Base-by-base conservation (phyloP, 139 green algal species). In the Tetradesmus lagerheimii region DNA sequence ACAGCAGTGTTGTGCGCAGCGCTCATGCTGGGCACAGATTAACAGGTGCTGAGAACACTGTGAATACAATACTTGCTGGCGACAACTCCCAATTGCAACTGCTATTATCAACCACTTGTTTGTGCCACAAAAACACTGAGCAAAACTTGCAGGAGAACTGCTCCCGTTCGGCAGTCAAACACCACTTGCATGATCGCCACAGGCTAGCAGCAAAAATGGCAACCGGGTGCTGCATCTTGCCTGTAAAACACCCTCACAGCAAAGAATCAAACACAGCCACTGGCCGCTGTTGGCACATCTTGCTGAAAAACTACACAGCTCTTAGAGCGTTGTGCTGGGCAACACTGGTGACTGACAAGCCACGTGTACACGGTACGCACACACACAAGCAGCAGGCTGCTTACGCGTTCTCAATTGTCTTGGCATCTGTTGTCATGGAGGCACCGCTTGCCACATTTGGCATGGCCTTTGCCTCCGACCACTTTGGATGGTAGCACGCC, bases 391-490 rank as follows among this genome's bases (percentile, higher is more conserved):
- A 31, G 45, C 45, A 6, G 45, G 8, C 57, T 67, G 20, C 57
- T 67, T 67, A 67, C 6, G 57, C 20, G 5, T 67, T 67, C 2
- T 67, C 57, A 67, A 31, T 8, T 29, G 57, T 31, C 57, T 67
- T 67, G 20, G 5, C 57, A 2, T 67, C 57, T 8, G 57, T 8
- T 31, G 57, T 8, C 57, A 67, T 67, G 0, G 57, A 4, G 3
- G 16, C 35, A 25, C 25, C 67, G 35, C 53, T 79, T 27, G 50
- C 67, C 5, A 50, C 16, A n/a, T 90, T 34, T 34, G 86, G 86
- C 86, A 90, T 84, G 6, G 86, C 86, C 74, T 78, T 85, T 0
- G 45, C 34, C 75, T 90, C 75, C 25, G 75, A 77, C 86, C 86
- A 90, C 4, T 39, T 41, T 35, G 86, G 86, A 11, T 80, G 53